A percentile compares a stretch with the other conserved stretches of the same genome.
phyloP scores from a whole-genome alignment of 805 yeast species.

The Ogataea thermomethanolica region DNA sequence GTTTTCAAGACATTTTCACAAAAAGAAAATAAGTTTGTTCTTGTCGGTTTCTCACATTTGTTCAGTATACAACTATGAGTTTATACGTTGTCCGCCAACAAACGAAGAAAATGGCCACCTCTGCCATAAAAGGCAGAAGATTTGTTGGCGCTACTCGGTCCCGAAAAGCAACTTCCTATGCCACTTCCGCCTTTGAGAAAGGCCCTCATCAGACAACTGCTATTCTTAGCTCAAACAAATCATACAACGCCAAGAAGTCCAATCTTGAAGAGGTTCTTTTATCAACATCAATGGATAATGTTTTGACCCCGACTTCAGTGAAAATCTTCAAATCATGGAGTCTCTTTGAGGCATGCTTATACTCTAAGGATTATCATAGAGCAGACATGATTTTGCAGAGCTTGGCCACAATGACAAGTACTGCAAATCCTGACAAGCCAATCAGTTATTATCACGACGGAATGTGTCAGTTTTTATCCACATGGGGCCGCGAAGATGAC shows the following conservation, averaged over 20 bases:
- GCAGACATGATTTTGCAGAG: slow-evolving; percentile 68
- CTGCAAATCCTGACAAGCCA: slow-evolving; percentile 13
- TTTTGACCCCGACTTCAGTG: slow-evolving; percentile 27
- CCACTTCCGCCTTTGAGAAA: slow-evolving; percentile 4
- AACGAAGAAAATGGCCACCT: neutral
- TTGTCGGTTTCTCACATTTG: neutral
- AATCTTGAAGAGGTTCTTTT: slow-evolving; percentile 9
- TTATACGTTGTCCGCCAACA: slow-evolving; percentile 3
- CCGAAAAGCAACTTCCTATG: slow-evolving; percentile 15
- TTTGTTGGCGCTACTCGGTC: slow-evolving; percentile 6
- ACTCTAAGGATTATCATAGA: slow-evolving; percentile 60
- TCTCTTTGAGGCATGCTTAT: slow-evolving; percentile 71
- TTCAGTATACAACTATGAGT: neutral
- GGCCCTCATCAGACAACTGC: slow-evolving; percentile 11
- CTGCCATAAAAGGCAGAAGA: neutral
- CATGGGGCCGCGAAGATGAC: slow-evolving; percentile 31
- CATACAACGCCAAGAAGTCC: neutral
- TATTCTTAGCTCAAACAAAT: slow-evolving; percentile 11
- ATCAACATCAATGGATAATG: slow-evolving; percentile 27
- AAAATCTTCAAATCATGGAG: slow-evolving; percentile 47
- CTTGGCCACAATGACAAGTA: slow-evolving; percentile 45
- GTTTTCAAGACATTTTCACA: too few species aligned
- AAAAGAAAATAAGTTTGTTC: too few species aligned
- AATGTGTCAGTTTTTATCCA: slow-evolving; percentile 57
- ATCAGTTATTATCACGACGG: slow-evolving; percentile 55